Percentiles rank a stretch among this genome's conserved stretches.
Conservation (phyloP, 1,284 basidiomycete species). For the Athelia psychrophila region DNA sequence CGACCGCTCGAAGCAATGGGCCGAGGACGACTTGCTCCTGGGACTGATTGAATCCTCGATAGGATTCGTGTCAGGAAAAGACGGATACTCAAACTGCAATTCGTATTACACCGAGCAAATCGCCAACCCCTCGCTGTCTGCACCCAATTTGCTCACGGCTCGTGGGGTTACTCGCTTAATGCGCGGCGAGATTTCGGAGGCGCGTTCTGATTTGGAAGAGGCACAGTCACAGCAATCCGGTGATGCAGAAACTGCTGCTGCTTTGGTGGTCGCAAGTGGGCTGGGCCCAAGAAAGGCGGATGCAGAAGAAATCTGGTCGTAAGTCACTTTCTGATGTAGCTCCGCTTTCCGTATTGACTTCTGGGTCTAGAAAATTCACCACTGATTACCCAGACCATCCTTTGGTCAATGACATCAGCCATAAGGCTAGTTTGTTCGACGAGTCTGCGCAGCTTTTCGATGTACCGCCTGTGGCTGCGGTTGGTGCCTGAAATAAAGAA, state of each 20-base stretch:
- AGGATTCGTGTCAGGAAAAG: conserved; percentile 76
- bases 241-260: conserved; percentile 71
- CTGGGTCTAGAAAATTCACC: conserved; percentile 47
- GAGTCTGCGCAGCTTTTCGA: conserved; percentile 64
- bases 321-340: conserved; percentile 8
- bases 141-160: conserved; percentile 73
- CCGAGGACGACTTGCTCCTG: conserved; percentile 86
- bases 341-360: conserved; percentile 7
- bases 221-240: conserved; percentile 58
- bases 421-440: conserved; percentile 70
- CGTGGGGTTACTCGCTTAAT: conserved; percentile 84
- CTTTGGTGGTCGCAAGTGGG: conserved; percentile 62
- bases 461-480: conserved; percentile 52
- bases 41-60: conserved; percentile 90
- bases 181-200: conserved; percentile 78
- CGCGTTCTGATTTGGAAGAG: conserved; percentile 83
- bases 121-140: conserved; percentile 79
- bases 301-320: conserved; percentile 69
- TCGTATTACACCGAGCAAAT: conserved; percentile 94
- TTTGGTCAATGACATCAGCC: conserved; percentile 57
- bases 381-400: conserved; percentile 65
- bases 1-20: conserved; percentile 77
- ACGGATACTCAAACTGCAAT: conserved; percentile 68
- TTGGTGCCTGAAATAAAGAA: too few species aligned
- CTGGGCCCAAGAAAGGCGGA: conserved; percentile 60